Conservation (phyloP, 1,284 basidiomycete genomes). For the Cutaneotrichosporon spelunceum region DNA sequence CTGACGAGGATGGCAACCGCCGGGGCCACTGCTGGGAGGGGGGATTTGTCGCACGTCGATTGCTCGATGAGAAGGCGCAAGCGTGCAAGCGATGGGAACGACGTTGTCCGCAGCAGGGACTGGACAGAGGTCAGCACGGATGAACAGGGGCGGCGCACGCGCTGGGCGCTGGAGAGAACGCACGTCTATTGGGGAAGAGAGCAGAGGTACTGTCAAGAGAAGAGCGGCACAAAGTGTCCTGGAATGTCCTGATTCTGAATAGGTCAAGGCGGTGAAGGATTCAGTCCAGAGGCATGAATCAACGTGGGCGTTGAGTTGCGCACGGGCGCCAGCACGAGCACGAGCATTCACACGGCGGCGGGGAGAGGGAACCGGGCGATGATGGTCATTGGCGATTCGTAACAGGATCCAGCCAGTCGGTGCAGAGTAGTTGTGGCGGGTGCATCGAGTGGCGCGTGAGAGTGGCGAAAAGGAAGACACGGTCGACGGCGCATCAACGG, state of each 20-base stretch:
- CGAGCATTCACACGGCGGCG: not conserved
- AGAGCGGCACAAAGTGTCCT: not conserved
- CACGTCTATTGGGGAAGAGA: not conserved
- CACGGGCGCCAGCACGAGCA: not conserved
- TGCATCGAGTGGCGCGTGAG: not conserved
- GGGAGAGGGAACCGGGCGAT: not conserved
- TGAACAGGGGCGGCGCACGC: not conserved
- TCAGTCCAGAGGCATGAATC: not conserved
- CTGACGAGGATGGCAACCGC: not conserved
- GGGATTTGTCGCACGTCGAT: not conserved
- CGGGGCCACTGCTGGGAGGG: not conserved
- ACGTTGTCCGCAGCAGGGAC: not conserved
- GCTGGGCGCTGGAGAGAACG: not conserved
- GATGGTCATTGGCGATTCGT: too few species aligned
- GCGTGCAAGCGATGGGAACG: not conserved
- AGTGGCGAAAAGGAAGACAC: not conserved
- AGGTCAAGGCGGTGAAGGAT: conserved; percentile 3
- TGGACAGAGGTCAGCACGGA: not conserved
- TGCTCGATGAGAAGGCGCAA: not conserved
- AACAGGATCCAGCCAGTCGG: too few species aligned
- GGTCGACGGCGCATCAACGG: not conserved
- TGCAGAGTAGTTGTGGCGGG: too few species aligned
- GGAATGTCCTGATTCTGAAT: not conserved
- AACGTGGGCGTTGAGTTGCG: too few species aligned
- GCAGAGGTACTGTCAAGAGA: not conserved